Evolutionary conservation across 2,329 filamentous ascomycete species (phyloP), one percentile per base, ranked within the genome.

Genomic region (Fusarium guadeloupense): DNA sequence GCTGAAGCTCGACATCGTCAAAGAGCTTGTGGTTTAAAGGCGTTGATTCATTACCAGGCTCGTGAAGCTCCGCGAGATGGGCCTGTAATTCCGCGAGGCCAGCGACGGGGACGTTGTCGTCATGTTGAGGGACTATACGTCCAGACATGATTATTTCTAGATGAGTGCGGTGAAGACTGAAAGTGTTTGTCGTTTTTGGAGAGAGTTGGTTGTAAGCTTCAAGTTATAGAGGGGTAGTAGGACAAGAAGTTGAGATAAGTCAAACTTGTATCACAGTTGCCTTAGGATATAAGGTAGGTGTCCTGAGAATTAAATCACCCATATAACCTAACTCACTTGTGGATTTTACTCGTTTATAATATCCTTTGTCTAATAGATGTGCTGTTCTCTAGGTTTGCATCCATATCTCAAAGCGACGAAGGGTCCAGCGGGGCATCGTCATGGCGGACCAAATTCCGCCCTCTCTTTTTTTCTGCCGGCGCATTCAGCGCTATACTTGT

Each of bases 1-100:
- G 75, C 67, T 87, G 84, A 5, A 87, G 78, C 65, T 84, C 81
- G 38, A 88, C 80, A 67, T 85, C 75, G 67, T 88, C 85, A 54
- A 88, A 83, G 3, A 88, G 75, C 62, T 81, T 81, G 10, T 74
- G 72, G 55, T 82, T 72, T 30, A 84, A 74, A 1, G 75, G 70
- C 2, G 78, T 70, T 1, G 74, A 73, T 16, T 80, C 75, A 56
- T 81, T 77, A 21, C 73, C 69, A 16, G 78, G 59, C n/a, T 54
- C 39, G 35, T 59, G 40, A 33, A 88, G 74, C 23, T 80, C 73
- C 44, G 81, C 76, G 14, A 89, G 76, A 69, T 88, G 86, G 19
- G 69, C 71, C 42, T 83, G 77, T 19, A 89, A 78, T 62, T 85
- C 83, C 19, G 81, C 76, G 16, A 87, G 75, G 9, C 83, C 81